These are phyloP conservation scores for Dictyostelium firmibasis DNA, from an alignment of 78 protist species.

Conservation along the genomic window DNA sequence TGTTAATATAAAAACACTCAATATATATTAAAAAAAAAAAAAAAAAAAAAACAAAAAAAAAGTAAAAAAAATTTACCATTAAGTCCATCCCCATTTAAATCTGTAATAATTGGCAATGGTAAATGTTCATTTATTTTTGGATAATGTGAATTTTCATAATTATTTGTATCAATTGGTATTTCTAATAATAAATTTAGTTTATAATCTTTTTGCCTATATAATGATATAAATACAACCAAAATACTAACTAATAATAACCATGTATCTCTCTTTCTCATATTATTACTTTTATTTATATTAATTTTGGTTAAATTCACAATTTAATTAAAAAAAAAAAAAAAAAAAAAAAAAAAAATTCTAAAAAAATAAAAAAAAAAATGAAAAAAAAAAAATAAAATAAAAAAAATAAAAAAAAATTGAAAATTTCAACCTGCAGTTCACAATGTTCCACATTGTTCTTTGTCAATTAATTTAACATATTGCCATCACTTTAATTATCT, in stretches of 20 bases:
- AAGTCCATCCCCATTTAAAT: conserved; percentile 74
- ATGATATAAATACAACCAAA: conserved; percentile 21
- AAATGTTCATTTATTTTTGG: conserved; percentile 54
- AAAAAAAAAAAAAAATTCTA: background rate
- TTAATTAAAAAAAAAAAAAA: background rate
- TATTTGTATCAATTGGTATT: conserved; percentile 65
- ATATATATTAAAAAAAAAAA: background rate
- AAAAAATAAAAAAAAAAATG: background rate
- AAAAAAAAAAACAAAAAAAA: no score
- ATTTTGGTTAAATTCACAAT: background rate
- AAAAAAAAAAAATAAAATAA: background rate
- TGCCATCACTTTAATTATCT: no score
- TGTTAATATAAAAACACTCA: no score
- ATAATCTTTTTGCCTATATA: conserved; percentile 25
- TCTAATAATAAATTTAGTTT: background rate
- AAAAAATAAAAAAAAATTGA: no score
- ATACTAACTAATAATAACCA: conserved; percentile 32
- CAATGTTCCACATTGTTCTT: no score
- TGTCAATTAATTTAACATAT: no score
- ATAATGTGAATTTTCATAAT: conserved; percentile 69
- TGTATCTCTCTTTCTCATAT: conserved; percentile 65
- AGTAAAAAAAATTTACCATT: conserved; percentile 54
- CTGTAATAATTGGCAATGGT: conserved; percentile 76
- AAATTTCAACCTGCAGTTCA: no score
- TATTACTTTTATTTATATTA: background rate